Conservation (phyloP, 176 grass and related monocot genomes). For the Eragrostis curvula region DNA sequence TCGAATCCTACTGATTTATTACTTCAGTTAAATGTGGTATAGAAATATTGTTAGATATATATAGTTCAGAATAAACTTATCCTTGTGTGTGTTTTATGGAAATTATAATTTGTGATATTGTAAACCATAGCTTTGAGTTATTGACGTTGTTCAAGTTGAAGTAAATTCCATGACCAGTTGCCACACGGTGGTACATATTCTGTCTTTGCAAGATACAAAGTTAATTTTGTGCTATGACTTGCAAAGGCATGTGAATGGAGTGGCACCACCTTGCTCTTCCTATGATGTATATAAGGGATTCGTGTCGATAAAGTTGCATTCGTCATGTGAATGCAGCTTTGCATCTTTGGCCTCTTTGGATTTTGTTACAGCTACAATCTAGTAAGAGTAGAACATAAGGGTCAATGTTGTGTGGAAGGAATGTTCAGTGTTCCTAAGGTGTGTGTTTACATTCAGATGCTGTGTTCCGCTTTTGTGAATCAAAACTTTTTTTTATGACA, state of each 20-base stretch:
- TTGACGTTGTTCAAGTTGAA: neutral
- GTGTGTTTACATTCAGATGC: neutral
- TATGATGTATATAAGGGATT: neutral
- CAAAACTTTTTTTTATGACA: neutral
- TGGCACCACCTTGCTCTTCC: neutral
- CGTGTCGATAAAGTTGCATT: neutral
- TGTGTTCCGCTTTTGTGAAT: neutral
- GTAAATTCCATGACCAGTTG: neutral
- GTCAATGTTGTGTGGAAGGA: neutral
- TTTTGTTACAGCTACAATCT: neutral
- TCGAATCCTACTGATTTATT: constrained; percentile 4
- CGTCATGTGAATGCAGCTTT: constrained; percentile 10
- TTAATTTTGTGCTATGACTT: neutral
- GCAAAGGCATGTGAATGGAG: neutral
- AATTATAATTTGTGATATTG: neutral
- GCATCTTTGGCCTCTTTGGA: neutral
- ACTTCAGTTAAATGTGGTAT: neutral
- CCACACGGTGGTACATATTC: no score
- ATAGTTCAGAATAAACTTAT: neutral
- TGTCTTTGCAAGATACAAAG: no score
- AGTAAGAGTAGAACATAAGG: neutral
- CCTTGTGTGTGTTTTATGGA: neutral
- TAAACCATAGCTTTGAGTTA: neutral
- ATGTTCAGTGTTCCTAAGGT: neutral
- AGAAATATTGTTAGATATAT: neutral